These are phyloP conservation scores for Aureobasidium mangrovei DNA, from an alignment of 2,329 filamentous ascomycete species.

Conservation along the genomic window DNA sequence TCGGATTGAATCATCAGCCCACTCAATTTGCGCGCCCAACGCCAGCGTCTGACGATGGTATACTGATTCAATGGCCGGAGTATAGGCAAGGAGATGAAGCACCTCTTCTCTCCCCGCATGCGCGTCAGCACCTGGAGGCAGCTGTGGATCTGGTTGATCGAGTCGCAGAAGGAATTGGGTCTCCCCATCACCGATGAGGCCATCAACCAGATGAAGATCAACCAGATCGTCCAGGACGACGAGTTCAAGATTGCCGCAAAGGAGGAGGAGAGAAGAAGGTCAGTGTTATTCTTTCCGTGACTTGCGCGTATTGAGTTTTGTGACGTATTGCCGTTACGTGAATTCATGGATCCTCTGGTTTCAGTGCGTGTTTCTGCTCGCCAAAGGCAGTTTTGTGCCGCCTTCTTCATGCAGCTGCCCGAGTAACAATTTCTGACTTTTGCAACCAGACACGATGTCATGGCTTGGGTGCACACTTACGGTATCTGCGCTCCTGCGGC, in stretches of 20 bases:
- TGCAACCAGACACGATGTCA: constrained; percentile 34
- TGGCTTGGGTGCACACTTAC: constrained; percentile 54
- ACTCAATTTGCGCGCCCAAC: neutral
- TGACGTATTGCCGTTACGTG: neutral
- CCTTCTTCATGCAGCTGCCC: neutral
- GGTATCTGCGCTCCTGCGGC: constrained; percentile 65
- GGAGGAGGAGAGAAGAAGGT: constrained; percentile 38
- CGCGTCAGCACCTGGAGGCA: constrained; percentile 72
- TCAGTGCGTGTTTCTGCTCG: neutral
- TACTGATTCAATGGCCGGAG: constrained; percentile 10
- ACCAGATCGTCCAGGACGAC: constrained; percentile 38
- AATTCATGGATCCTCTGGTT: neutral
- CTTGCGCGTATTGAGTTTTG: neutral
- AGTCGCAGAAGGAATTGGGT: constrained; percentile 72
- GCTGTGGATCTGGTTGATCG: constrained; percentile 77
- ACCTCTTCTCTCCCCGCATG: constrained; percentile 68
- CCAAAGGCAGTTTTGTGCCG: neutral
- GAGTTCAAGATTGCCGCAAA: constrained; percentile 40
- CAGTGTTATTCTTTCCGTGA: neutral
- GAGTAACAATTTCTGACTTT: neutral
- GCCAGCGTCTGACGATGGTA: neutral
- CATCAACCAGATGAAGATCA: constrained; percentile 38
- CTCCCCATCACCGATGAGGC: constrained; percentile 63
- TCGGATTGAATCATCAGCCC: neutral
- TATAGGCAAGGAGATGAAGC: constrained; percentile 55